Percentiles rank a stretch among this genome's conserved stretches.
These are phyloP conservation scores for Boechera retrofracta DNA, from an alignment of 345 rosid genomes.

Conservation along the genomic window DNA sequence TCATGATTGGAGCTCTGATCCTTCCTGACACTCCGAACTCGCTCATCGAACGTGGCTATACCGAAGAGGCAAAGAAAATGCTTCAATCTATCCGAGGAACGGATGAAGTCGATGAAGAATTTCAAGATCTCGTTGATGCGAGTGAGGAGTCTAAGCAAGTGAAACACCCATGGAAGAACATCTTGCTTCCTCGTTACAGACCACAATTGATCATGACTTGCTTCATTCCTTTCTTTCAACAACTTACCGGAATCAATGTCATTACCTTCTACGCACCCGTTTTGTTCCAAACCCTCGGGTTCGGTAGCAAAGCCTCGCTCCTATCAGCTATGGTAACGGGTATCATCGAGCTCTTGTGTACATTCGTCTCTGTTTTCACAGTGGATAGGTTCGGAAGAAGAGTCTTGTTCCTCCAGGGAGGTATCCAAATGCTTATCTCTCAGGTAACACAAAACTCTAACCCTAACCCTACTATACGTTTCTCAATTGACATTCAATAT, in stretches of 20 bases:
- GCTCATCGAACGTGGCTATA: constrained; percentile 66
- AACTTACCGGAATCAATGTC: constrained; percentile 77
- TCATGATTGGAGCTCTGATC: constrained; percentile 64
- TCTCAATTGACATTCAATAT: constrained; percentile 8
- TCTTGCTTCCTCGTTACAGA: constrained; percentile 56
- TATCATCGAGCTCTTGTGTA: constrained; percentile 63
- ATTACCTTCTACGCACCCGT: constrained; percentile 83
- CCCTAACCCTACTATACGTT: constrained; percentile 11
- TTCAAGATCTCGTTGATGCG: constrained; percentile 64
- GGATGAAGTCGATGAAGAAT: constrained; percentile 60
- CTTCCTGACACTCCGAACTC: constrained; percentile 86
- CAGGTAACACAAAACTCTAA: constrained; percentile 56
- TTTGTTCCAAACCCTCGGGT: constrained; percentile 73
- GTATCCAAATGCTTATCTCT: constrained; percentile 67
- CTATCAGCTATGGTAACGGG: constrained; percentile 74
- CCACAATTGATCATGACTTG: constrained; percentile 63
- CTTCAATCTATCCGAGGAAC: constrained; percentile 64
- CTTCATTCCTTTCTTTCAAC: constrained; percentile 75
- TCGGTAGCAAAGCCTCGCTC: constrained; percentile 71
- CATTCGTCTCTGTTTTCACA: constrained; percentile 58
- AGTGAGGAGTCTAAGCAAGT: constrained; percentile 65
- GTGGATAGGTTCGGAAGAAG: constrained; percentile 73
- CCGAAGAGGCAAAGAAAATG: constrained; percentile 66
- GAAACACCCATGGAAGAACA: constrained; percentile 71
- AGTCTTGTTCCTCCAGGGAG: constrained; percentile 75